Conservation (phyloP, 1,139 yeast genomes). For the Suhomyces choctaworum region DNA sequence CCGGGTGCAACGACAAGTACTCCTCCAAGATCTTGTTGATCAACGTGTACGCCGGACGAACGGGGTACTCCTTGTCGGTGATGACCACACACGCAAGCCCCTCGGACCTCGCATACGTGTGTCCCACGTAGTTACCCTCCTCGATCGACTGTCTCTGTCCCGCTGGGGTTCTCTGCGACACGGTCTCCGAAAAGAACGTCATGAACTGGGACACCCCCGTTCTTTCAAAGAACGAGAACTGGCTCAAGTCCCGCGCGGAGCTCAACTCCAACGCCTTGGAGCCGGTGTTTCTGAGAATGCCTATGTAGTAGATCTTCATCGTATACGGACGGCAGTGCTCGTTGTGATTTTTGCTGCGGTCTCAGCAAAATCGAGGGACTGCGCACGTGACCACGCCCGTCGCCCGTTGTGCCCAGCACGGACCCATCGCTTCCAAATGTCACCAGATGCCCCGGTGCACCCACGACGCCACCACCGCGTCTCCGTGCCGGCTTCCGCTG, state of each 20-base stretch:
- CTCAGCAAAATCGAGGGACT: too few relatives aligned
- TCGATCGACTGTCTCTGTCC: conserved; percentile 96
- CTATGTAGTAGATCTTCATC: conserved; percentile 92
- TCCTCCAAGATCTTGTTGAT: conserved; percentile 91
- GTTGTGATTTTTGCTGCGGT: too few relatives aligned
- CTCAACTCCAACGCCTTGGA: conserved; percentile 74
- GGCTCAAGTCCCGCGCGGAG: conserved; percentile 77
- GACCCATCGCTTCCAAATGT: too few relatives aligned
- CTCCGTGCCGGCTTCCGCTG: too few relatives aligned
- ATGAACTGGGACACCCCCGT: conserved; percentile 80
- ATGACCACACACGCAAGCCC: conserved; percentile 93
- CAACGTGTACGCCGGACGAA: conserved; percentile 93
- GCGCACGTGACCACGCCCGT: too few relatives aligned
- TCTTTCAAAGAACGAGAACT: conserved; percentile 87
- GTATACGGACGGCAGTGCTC: background rate
- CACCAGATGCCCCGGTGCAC: too few relatives aligned
- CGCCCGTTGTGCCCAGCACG: too few relatives aligned
- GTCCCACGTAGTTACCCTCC: conserved; percentile 89
- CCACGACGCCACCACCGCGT: too few relatives aligned
- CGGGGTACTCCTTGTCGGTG: conserved; percentile 94
- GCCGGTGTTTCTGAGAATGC: conserved; percentile 67
- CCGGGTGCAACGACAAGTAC: conserved; percentile 81
- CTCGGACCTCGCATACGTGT: conserved; percentile 85
- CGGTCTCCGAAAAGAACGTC: conserved; percentile 92
- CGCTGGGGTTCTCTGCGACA: conserved; percentile 79